Conservation (phyloP, 2,329 filamentous ascomycete species). For the Colletotrichum gigasporum region DNA sequence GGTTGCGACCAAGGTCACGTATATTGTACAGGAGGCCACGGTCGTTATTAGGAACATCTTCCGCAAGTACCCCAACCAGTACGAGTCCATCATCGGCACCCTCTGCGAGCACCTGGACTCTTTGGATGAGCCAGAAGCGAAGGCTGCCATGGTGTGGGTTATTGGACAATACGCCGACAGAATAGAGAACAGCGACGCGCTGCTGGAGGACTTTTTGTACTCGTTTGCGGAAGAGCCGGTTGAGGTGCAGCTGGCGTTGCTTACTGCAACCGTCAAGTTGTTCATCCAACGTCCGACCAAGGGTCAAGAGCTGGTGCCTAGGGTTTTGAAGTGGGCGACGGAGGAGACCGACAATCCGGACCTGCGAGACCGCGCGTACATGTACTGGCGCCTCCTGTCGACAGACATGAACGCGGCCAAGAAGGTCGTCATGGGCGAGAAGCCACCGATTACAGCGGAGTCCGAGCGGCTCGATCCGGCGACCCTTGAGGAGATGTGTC, state of each 20-base stretch:
- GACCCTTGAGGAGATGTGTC: constrained; percentile 95
- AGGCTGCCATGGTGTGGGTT: constrained; percentile 99
- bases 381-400: constrained; percentile 98
- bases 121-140: constrained; percentile 95
- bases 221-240: constrained; percentile 94
- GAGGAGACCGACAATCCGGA: constrained; percentile 99
- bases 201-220: constrained; percentile 94
- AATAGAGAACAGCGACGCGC: constrained; percentile 94
- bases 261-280: constrained; percentile 96
- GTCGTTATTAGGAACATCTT: constrained; percentile 99
- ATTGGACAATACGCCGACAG: constrained; percentile 98
- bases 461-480: constrained; percentile 91
- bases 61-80: constrained; percentile 98
- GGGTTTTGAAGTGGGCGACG: constrained; percentile 97
- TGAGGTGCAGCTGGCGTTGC: constrained; percentile 91
- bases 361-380: constrained; percentile 93
- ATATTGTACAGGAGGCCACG: constrained; percentile 98
- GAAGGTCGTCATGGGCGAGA: constrained; percentile 94
- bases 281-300: constrained; percentile 98
- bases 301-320: constrained; percentile 90
- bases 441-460: constrained; percentile 95
- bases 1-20: constrained; percentile 97
- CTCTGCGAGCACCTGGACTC: constrained; percentile 97
- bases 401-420: constrained; percentile 90
- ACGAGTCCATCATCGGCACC: constrained; percentile 96